phyloP scores from a whole-genome alignment of 129 eudicot genomes.

The Mikania micrantha region DNA sequence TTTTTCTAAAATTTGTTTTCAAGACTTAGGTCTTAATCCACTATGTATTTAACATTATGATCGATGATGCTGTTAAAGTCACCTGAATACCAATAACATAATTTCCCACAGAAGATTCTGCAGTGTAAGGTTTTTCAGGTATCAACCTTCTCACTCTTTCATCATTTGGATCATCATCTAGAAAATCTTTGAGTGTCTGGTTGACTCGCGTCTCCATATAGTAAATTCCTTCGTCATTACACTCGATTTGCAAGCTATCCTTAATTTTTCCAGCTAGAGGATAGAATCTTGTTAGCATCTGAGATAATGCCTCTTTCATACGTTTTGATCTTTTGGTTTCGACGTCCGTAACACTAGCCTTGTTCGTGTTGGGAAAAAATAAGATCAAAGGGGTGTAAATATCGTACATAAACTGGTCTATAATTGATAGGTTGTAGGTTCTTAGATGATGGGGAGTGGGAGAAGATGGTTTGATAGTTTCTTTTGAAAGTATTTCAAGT shows the following conservation, averaged over 20 bases:
- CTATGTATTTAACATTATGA: not conserved
- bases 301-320: constrained; percentile 1
- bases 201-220: not conserved
- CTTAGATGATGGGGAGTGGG: not conserved
- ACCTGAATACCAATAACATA: constrained; percentile 15
- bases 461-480: not conserved
- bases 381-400: constrained; percentile 2
- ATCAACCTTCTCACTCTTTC: not conserved
- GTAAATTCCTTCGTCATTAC: not conserved
- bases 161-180: not conserved
- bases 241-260: not conserved
- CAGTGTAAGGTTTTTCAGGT: not conserved
- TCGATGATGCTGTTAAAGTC: not conserved
- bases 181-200: not conserved
- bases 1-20: too few relatives aligned
- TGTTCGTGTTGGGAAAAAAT: not conserved
- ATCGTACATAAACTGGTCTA: constrained; percentile 15
- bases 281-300: constrained; percentile 11
- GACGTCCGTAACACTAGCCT: not conserved
- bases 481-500: constrained; percentile 19
- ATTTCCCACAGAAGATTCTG: not conserved
- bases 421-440: constrained; percentile 19
- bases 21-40: not conserved
- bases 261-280: constrained; percentile 14
- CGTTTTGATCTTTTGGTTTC: not conserved